phyloP scores from a whole-genome alignment of 1,139 yeast genomes.

The Kodamaea sp. region DNA sequence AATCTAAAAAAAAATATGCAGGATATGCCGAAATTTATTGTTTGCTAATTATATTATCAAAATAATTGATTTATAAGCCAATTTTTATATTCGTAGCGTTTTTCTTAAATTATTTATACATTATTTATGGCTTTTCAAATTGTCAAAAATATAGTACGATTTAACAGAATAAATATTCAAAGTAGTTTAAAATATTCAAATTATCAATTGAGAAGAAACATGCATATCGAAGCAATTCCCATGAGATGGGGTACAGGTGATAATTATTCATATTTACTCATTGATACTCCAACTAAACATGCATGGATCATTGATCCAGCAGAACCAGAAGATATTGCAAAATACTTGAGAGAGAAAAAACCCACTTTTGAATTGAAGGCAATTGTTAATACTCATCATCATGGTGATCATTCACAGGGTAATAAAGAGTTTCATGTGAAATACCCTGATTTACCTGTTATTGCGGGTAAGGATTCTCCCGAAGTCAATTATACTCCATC shows the following conservation, averaged over 20 bases:
- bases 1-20: no score
- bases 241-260: conserved; percentile 97
- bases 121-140: no score
- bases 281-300: conserved; percentile 61
- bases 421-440: conserved; percentile 46
- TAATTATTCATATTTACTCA: conserved; percentile 78
- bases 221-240: conserved; percentile 80
- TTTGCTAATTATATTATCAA: no score
- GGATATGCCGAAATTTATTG: no score
- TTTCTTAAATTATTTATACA: no score
- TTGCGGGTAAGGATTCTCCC: conserved; percentile 83
- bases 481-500: conserved; percentile 64
- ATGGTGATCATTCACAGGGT: conserved; percentile 92
- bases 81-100: no score
- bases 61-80: no score
- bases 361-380: conserved; percentile 50
- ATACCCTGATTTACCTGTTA: conserved; percentile 61
- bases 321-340: conserved; percentile 56
- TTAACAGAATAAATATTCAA: conserved; percentile 3
- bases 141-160: not conserved
- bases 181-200: not conserved
- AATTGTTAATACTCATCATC: conserved; percentile 94
- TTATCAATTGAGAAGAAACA: conserved; percentile 33
- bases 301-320: conserved; percentile 95
- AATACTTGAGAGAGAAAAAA: conserved; percentile 24